Conservation (phyloP, 192 early-diverging fungal genomes). For the Backusella macrospora region DNA sequence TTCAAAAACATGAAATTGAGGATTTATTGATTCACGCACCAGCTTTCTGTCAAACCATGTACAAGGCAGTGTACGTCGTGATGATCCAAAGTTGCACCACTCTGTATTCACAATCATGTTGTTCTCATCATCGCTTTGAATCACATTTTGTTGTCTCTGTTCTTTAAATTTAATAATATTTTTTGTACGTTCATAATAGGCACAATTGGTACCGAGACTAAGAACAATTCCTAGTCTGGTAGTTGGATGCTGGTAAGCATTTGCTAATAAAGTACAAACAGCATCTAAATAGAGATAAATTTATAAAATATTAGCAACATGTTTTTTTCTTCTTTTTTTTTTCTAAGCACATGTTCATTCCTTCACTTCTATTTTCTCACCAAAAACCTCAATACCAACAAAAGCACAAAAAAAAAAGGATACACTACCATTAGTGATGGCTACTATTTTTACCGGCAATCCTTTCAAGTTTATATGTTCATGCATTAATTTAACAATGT, state of each 20-base stretch:
- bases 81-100: constrained; percentile 90
- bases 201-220: constrained; percentile 91
- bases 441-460: constrained; percentile 64
- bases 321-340: neutral
- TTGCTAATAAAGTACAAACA: constrained; percentile 85
- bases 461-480: constrained; percentile 66
- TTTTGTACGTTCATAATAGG: constrained; percentile 58
- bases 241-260: constrained; percentile 78
- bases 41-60: constrained; percentile 83
- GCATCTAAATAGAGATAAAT: constrained; percentile 74
- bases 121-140: constrained; percentile 34
- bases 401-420: constrained; percentile 35
- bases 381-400: neutral
- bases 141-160: neutral
- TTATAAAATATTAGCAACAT: neutral
- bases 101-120: constrained; percentile 94
- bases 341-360: neutral
- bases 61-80: constrained; percentile 69
- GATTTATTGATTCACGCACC: constrained; percentile 81
- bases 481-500: constrained; percentile 82
- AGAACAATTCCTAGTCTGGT: constrained; percentile 85
- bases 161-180: constrained; percentile 46
- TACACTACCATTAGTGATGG: constrained; percentile 41
- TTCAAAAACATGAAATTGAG: constrained; percentile 82
- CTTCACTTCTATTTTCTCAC: constrained; percentile 39